A percentile compares a stretch with the other conserved stretches of the same genome.
phyloP scores from a whole-genome alignment of 768 basidiomycete genomes.

The Suillus clintonianus region DNA sequence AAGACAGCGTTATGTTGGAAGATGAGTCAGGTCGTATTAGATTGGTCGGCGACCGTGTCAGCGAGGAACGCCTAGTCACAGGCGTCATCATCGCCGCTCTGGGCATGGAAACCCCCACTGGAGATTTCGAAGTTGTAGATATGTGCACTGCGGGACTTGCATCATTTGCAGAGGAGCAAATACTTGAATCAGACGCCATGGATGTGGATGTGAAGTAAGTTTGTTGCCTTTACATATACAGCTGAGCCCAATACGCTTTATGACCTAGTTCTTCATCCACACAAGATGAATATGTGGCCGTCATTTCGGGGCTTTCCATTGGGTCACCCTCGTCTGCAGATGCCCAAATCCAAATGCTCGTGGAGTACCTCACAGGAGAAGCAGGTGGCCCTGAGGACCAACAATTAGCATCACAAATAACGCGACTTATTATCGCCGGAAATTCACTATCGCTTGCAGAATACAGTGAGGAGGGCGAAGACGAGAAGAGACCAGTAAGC shows the following conservation, averaged over 20 bases:
- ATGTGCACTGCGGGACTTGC: constrained; percentile 84
- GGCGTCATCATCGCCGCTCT: constrained; percentile 89
- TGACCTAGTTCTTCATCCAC: constrained; percentile 16
- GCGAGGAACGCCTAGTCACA: constrained; percentile 71
- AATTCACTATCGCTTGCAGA: constrained; percentile 72
- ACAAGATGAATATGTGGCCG: constrained; percentile 76
- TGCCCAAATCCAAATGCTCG: constrained; percentile 80
- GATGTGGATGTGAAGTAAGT: constrained; percentile 66
- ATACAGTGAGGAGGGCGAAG: constrained; percentile 33
- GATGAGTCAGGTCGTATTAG: constrained; percentile 94
- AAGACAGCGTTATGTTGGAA: constrained; percentile 87
- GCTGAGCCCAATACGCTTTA: background rate
- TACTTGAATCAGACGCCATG: constrained; percentile 45
- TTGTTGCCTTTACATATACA: background rate
- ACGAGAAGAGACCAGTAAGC: constrained; percentile 61
- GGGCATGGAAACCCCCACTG: constrained; percentile 84
- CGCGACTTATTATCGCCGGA: constrained; percentile 86
- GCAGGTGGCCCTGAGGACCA: constrained; percentile 70
- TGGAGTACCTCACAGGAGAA: constrained; percentile 89
- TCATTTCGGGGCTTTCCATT: constrained; percentile 84
- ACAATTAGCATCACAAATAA: constrained; percentile 66
- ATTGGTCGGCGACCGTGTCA: constrained; percentile 76
- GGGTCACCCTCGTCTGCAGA: constrained; percentile 64
- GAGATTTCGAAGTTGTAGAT: constrained; percentile 94
- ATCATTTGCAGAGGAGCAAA: constrained; percentile 38